Evolutionary conservation across 331 rosid species (phyloP).

Genomic region (Saraca asoca): DNA sequence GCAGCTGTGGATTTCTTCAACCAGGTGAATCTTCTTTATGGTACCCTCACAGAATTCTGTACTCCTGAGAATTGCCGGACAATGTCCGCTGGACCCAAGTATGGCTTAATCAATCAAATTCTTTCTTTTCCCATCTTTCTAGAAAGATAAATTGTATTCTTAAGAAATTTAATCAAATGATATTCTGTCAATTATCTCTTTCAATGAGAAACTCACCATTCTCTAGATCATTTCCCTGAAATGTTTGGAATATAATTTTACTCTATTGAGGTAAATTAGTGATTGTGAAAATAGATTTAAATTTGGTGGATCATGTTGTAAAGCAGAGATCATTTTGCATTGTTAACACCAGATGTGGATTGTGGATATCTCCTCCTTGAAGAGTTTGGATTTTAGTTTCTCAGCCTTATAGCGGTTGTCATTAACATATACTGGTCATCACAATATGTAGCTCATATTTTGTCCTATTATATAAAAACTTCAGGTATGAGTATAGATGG

Average conservation of each 20-base stretch:
- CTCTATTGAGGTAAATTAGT: conserved; percentile 11
- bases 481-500: conserved; percentile 98
- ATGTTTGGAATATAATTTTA: conserved; percentile 13
- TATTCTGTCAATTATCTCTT: conserved; percentile 28
- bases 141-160: conserved; percentile 2
- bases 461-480: conserved; percentile 24
- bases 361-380: conserved; percentile 11
- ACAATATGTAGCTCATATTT: not conserved
- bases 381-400: conserved; percentile 3
- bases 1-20: conserved; percentile 99
- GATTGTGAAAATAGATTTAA: conserved; percentile 19
- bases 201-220: conserved; percentile 11
- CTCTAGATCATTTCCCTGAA: conserved; percentile 6
- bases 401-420: conserved; percentile 1
- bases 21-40: conserved; percentile 98
- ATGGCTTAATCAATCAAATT: conserved; percentile 40
- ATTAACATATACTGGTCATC: not conserved
- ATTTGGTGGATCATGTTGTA: conserved; percentile 3
- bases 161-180: conserved; percentile 20
- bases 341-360: conserved; percentile 2
- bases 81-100: conserved; percentile 99
- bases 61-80: conserved; percentile 96
- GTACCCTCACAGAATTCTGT: conserved; percentile 99
- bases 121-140: conserved; percentile 20
- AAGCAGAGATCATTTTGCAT: conserved; percentile 17